phyloP scores from a whole-genome alignment of 176 grass and related monocot genomes.

The Raddia guianensis region DNA sequence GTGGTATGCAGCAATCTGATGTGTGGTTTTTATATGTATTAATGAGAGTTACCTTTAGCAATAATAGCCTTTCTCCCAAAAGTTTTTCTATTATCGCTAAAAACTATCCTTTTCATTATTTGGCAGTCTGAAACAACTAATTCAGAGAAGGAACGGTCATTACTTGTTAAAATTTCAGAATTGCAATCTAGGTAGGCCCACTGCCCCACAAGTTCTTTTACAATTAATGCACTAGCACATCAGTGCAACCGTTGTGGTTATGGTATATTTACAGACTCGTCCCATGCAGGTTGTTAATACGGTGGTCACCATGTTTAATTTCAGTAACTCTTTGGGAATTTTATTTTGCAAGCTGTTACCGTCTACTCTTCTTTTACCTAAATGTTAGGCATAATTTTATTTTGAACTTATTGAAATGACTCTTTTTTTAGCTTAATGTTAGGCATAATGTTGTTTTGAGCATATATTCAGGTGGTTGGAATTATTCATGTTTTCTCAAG shows the following conservation, averaged over 20 bases:
- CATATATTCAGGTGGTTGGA: neutral
- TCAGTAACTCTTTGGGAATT: neutral
- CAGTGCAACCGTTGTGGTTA: neutral
- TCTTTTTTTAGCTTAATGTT: neutral
- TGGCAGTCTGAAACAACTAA: conserved; percentile 66
- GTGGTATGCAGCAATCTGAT: conserved; percentile 38
- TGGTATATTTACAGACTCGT: conserved; percentile 26
- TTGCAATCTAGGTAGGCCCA: conserved; percentile 79
- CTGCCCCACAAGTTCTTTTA: conserved; percentile 15
- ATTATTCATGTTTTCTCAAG: neutral
- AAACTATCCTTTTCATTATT: conserved; percentile 29
- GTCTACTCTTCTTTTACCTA: neutral
- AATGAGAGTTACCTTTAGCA: neutral
- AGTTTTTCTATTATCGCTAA: conserved; percentile 25
- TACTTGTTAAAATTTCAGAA: conserved; percentile 92
- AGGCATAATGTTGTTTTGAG: neutral
- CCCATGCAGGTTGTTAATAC: conserved; percentile 1
- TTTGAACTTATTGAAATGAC: neutral
- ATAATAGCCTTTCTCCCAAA: neutral
- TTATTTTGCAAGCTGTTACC: neutral
- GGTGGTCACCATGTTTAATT: neutral
- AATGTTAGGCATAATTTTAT: neutral
- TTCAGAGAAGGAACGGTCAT: conserved; percentile 76
- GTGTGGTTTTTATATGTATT: conserved; percentile 17
- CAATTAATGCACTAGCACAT: neutral